Evolutionary conservation across 768 basidiomycete genomes (phyloP), one percentile per base, ranked within the genome.

Genomic region (Favolaschia claudopus): DNA sequence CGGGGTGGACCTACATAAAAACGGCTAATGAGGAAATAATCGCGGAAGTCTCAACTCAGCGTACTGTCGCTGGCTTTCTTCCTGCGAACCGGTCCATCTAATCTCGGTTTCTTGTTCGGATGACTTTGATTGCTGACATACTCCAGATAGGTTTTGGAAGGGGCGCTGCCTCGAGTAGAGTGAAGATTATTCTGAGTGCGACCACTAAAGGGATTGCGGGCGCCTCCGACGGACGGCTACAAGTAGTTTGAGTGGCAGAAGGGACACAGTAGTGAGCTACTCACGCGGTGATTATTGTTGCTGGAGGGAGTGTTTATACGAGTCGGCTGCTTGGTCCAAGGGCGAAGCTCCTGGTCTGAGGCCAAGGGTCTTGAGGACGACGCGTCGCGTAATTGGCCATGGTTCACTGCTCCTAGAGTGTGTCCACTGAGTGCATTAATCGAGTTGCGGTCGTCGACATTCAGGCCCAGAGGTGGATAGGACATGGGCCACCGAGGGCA

Each of bases 101-200:
- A 4, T 40, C n/a, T 55, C 24, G 34, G 12, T 37, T 34, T 61
- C 48, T 61, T 61, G n/a, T 25, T 12, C 46, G 48, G 60, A 6
- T 46, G 59, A 28, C 12, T 40, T 10, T 49, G 49, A n/a, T 3
- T 15, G 25, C 37, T 7, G 17, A n/a, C 13, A 42, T 27, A 50
- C 6, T 8, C 28, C 15, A 27, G 12, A 56, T 20, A 22, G 28
- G 45, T 7, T 15, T 29, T 25, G 17, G 43, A 6, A 55, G 15
- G n/a, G 49, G 45, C 50, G 47, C 47, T 50, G 10, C 40, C 27
- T 27, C 32, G 20, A 25, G 32, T 0, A 20, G 14, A 5, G 29
- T 38, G 19, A 5, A 62, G 50, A 14, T 28, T 58, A 28, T 62
- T 29, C 5, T 14, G 17, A 7, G 37, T 24, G 14, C 60, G 54